These are phyloP conservation scores for Angophora floribunda DNA, from an alignment of 345 rosid genomes.

Conservation along the genomic window DNA sequence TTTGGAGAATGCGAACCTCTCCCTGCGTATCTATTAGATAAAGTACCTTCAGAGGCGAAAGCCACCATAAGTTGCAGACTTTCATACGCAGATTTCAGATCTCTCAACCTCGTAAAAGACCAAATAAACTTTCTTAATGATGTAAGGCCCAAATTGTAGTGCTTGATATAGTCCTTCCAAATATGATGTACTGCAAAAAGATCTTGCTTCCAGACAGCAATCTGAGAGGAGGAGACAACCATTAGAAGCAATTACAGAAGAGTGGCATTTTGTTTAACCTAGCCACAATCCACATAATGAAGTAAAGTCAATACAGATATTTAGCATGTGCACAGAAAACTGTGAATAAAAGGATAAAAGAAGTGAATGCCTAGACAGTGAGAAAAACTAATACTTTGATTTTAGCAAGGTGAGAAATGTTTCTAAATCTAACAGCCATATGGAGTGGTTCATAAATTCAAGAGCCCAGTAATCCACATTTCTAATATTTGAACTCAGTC, in stretches of 20 bases:
- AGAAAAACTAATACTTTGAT: background rate
- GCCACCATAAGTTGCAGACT: slow-evolving; percentile 67
- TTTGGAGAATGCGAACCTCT: slow-evolving; percentile 31
- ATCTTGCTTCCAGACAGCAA: slow-evolving; percentile 70
- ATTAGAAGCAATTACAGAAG: background rate
- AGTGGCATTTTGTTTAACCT: background rate
- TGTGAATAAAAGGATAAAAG: background rate
- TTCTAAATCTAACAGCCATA: background rate
- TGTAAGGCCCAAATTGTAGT: slow-evolving; percentile 37
- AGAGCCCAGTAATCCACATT: background rate
- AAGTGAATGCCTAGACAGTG: background rate
- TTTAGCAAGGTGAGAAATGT: background rate
- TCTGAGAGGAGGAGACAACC: slow-evolving; percentile 34
- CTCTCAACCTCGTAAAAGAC: slow-evolving; percentile 61
- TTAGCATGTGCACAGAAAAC: background rate
- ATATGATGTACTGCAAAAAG: slow-evolving; percentile 45
- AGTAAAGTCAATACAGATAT: background rate
- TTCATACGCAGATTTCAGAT: slow-evolving; percentile 59
- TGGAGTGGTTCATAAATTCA: background rate
- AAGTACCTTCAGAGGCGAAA: slow-evolving; percentile 25
- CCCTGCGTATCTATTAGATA: background rate
- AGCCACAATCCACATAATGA: background rate
- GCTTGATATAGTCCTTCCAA: slow-evolving; percentile 53
- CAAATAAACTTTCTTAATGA: slow-evolving; percentile 44
- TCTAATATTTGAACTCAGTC: background rate